Base-by-base conservation (phyloP, 1,284 basidiomycete species). In the Boletus sp. region DNA sequence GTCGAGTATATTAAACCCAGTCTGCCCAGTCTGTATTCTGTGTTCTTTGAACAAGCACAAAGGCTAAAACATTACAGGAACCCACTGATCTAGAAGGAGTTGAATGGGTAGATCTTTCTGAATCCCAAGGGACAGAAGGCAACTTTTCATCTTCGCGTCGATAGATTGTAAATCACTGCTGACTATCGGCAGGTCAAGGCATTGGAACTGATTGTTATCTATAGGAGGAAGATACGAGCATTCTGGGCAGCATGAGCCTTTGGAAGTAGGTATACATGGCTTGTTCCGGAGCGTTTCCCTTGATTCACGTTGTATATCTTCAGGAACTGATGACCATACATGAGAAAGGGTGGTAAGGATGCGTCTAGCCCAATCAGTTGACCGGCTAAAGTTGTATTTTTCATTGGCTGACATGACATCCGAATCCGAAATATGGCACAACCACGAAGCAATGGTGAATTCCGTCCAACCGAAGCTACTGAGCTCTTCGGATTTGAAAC, bases 211-310 rank as follows among this genome's bases (percentile, higher is more conserved):
- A 2, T 40, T 6, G 14, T 51, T 21, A 4, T 30, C 31, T 25
- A n/a, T 8, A 11, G 8, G 3, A 6, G 49, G 49, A n/a, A 60
- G 31, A 25, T 57, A 60, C 27, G 58, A 57, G 3, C 1, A 1
- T 25, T 47, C 33, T 16, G 58, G 58, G 27, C 1, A n/a, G n/a
- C 6, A 6, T n/a, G 58, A 17, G 37, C 55, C 58, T 25, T 58
- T 30, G 14, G 54, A 51, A 27, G 58, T 60, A 13, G 54, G 54
- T 13, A 60, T 60, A 23, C 58, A 60, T 6, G 31, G 16, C n/a
- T 31, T 51, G 21, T 38, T 19, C 5, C 10, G 10, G 23, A 60
- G 6, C 27, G 47, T 4, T 6, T 25, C 16, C 28, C 9, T 46
- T n/a, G 33, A 25, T 27, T 46, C 31, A 16, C 2, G 9, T 21